Percentiles rank a stretch among this genome's conserved stretches.
Evolutionary conservation across 2,329 filamentous ascomycete species (phyloP).

Genomic region (Periconia digitata): DNA sequence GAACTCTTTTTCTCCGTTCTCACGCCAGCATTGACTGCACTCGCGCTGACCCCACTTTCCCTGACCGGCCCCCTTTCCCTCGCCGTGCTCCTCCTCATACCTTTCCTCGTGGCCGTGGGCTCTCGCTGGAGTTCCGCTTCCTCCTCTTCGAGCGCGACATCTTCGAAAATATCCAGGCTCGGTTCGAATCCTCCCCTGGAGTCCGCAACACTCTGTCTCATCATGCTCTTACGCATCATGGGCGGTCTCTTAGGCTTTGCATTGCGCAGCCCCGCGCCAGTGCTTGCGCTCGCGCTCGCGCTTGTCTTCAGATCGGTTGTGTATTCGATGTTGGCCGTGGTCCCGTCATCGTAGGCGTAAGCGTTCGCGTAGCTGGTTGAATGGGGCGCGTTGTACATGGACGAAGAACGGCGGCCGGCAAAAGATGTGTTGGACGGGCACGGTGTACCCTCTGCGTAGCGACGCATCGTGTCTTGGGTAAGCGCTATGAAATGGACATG

Average conservation of each 20-base stretch:
- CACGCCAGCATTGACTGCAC: slow-evolving; percentile 24
- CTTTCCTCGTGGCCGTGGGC: slow-evolving; percentile 20
- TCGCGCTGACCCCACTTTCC: slow-evolving; percentile 17
- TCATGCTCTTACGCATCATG: slow-evolving; percentile 22
- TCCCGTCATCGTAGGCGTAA: slow-evolving; percentile 37
- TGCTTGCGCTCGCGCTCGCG: neutral
- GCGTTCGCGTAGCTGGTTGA: slow-evolving; percentile 33
- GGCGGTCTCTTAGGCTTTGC: slow-evolving; percentile 38
- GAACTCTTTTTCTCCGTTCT: slow-evolving; percentile 28
- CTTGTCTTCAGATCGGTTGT: slow-evolving; percentile 35
- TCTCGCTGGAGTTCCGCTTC: slow-evolving; percentile 18
- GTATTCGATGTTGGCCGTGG: slow-evolving; percentile 42
- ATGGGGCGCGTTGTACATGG: slow-evolving; percentile 27
- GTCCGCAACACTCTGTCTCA: neutral
- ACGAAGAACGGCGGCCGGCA: slow-evolving; percentile 7
- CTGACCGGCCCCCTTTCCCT: neutral
- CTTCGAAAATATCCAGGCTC: slow-evolving; percentile 40
- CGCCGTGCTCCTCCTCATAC: slow-evolving; percentile 16
- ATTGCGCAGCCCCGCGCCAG: slow-evolving; percentile 20
- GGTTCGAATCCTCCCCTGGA: slow-evolving; percentile 27
- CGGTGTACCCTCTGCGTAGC: slow-evolving; percentile 39
- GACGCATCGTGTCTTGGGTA: slow-evolving; percentile 25
- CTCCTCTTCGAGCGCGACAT: slow-evolving; percentile 40
- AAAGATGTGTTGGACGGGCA: slow-evolving; percentile 37
- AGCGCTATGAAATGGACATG: neutral